These are phyloP conservation scores for Citrullus colocynthis DNA, from an alignment of 306 rosid genomes.

Conservation along the genomic window DNA sequence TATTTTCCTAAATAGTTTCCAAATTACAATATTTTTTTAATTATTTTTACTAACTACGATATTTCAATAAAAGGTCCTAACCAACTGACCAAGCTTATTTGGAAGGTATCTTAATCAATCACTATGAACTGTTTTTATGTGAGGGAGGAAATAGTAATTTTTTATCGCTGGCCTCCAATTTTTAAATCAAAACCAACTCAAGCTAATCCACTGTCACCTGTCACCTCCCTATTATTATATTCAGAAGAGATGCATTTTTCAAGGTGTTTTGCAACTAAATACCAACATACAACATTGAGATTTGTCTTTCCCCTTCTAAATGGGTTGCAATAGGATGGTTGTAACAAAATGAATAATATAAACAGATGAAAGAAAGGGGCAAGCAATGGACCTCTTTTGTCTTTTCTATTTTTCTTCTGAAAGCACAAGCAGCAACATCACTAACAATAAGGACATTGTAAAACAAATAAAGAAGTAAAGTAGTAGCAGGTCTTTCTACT, in stretches of 20 bases:
- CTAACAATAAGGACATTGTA: neutral
- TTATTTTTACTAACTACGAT: no score
- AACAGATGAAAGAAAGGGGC: neutral
- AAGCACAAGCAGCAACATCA: conserved; percentile 4
- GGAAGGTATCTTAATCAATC: neutral
- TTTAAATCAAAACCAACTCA: neutral
- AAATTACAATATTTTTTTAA: no score
- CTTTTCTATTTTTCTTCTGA: neutral
- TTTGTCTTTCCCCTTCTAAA: neutral
- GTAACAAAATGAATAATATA: conserved; percentile 4
- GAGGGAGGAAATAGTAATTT: neutral
- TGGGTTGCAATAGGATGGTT: neutral
- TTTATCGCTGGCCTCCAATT: neutral
- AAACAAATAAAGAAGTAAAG: conserved; percentile 4
- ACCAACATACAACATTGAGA: neutral
- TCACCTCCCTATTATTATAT: neutral
- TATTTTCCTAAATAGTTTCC: no score
- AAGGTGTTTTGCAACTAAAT: neutral
- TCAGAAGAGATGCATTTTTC: neutral
- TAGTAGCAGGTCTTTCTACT: conserved; percentile 14
- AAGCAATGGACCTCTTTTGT: conserved; percentile 4
- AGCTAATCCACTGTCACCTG: neutral
- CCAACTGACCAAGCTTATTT: neutral
- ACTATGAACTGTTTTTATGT: neutral
- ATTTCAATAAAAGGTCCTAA: no score